phyloP scores from a whole-genome alignment of 441 rosid species.

The Capsella rubella region DNA sequence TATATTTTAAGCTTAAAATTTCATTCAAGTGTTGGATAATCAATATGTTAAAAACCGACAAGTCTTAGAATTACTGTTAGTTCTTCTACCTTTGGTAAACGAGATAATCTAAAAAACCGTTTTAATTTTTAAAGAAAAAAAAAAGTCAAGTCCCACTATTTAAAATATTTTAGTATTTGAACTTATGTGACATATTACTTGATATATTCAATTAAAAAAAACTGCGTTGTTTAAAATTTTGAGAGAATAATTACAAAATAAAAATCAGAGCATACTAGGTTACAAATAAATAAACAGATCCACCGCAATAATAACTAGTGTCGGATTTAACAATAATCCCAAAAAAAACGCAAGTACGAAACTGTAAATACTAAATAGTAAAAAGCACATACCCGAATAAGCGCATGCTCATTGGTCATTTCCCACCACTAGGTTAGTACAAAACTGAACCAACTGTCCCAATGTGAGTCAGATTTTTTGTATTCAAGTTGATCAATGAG shows the following conservation, averaged over 20 bases:
- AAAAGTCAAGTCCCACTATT: background rate
- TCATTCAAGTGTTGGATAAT: no score
- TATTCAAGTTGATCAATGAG: background rate
- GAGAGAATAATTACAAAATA: no score
- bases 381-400: slow-evolving; percentile 12
- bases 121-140: background rate
- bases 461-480: slow-evolving; percentile 19
- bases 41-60: no score
- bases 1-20: no score
- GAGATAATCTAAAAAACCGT: background rate
- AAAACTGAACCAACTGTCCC: background rate
- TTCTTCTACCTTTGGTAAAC: background rate
- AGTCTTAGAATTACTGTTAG: background rate
- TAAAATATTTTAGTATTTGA: no score
- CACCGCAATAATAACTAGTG: background rate
- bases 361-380: slow-evolving; percentile 1
- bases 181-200: no score
- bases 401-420: slow-evolving; percentile 18
- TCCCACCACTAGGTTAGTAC: slow-evolving; percentile 9
- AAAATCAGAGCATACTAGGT: no score
- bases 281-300: no score
- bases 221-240: no score
- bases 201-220: no score
- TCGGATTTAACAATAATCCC: slow-evolving; percentile 1
- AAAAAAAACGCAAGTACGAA: background rate